Evolutionary conservation across 192 early-diverging fungal species (phyloP), one percentile per base, ranked within the genome.

Genomic region (Funneliformis geosporum): DNA sequence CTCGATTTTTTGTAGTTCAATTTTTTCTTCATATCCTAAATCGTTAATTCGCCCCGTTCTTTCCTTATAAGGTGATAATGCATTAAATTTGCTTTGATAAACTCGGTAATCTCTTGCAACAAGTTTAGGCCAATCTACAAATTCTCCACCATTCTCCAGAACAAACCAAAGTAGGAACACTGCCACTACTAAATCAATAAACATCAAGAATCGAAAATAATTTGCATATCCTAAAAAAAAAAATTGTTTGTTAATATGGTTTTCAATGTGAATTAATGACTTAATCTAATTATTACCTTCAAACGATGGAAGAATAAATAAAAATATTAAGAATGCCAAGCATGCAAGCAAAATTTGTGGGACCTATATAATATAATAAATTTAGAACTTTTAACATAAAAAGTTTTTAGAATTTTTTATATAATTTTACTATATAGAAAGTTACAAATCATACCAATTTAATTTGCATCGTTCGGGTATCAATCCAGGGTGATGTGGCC

Each of bases 391-490:
- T 73, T 76, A 28, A 23, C 39, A 38, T 75, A 28, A 43, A 60
- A 69, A 14, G 4, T 27, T 39, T 67, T 27, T 75, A 60, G 9
- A 68, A 39, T n/a, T n/a, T n/a, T n/a, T n/a, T 68, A 44, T 23
- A 8, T 25, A 14, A 40, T 46, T 18, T 39, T 9, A 23, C 2
- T 16, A 59, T 44, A 16, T 27, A n/a, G 14, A 8, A 28, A 2
- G 21, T 9, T 4, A 60, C 38, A 8, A 50, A 76, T 74, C 83
- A 83, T 80, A 89, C 80, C 2, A 88, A 86, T 75, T 87, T 89
- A 62, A 88, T 84, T 79, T 92, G 89, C 2, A 89, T 60, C 0
- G 92, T 84, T 72, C 87, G 88, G n/a, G 85, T 85, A 23, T 85
- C 84, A 25, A 81, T 70, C 79, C 93, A 89, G 21, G 92, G 92